Evolutionary conservation across 2,329 filamentous ascomycete genomes (phyloP).

Genomic region (Colletotrichum karsti): DNA sequence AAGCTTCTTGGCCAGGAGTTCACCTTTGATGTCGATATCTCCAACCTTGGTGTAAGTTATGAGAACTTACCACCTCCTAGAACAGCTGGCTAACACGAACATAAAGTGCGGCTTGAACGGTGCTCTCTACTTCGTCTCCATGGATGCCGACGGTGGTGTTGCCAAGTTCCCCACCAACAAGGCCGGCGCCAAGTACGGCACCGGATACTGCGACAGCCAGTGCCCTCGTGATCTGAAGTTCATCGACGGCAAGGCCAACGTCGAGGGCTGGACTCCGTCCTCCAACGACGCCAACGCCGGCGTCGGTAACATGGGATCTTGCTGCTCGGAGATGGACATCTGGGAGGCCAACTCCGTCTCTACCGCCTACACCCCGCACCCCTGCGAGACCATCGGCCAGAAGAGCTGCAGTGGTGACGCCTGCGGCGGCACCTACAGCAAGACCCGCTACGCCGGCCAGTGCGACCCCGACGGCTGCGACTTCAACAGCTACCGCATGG

Average conservation of each 20-base stretch:
- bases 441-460: constrained; percentile 65
- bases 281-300: constrained; percentile 63
- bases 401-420: constrained; percentile 57
- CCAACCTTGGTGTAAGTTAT: constrained; percentile 52
- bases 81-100: not conserved
- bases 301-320: constrained; percentile 58
- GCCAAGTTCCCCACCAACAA: constrained; percentile 58
- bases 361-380: constrained; percentile 71
- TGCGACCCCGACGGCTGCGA: constrained; percentile 78
- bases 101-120: constrained; percentile 74
- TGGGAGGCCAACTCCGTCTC: constrained; percentile 74
- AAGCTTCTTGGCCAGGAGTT: constrained; percentile 68
- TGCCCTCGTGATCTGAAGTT: constrained; percentile 64
- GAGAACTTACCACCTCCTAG: not conserved
- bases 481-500: constrained; percentile 75
- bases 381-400: constrained; percentile 62
- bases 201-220: constrained; percentile 62
- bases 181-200: constrained; percentile 66
- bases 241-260: constrained; percentile 65
- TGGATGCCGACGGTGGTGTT: constrained; percentile 66
- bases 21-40: constrained; percentile 77
- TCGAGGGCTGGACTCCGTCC: constrained; percentile 59
- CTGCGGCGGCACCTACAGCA: constrained; percentile 63
- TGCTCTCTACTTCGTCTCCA: constrained; percentile 72
- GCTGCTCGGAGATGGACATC: constrained; percentile 71